A percentile compares a stretch with the other conserved stretches of the same genome.
Conservation (phyloP, 805 yeast genomes). For the Saccharomycopsis amapae region DNA sequence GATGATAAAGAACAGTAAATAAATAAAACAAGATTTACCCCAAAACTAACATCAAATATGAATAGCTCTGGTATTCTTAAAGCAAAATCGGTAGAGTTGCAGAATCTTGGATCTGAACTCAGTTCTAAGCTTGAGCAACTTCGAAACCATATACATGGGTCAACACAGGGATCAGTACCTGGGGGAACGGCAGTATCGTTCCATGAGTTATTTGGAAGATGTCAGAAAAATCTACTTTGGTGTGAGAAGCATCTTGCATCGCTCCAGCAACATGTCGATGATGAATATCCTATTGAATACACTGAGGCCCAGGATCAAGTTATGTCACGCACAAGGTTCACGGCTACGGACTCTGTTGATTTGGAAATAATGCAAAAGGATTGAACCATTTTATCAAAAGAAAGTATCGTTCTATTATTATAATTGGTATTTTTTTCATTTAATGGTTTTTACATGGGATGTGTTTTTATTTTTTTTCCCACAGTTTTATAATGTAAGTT, state of each 20-base stretch:
- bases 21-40: too few relatives aligned
- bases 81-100: constrained; percentile 20
- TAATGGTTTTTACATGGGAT: too few relatives aligned
- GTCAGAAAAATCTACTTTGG: constrained; percentile 16
- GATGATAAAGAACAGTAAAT: too few relatives aligned
- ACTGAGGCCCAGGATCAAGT: constrained; percentile 20
- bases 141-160: constrained; percentile 13
- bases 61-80: constrained; percentile 18
- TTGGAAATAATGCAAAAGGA: too few relatives aligned
- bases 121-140: constrained; percentile 9
- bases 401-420: too few relatives aligned
- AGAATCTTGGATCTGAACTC: constrained; percentile 13
- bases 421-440: too few relatives aligned
- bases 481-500: too few relatives aligned
- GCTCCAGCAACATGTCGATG: constrained; percentile 7
- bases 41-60: too few relatives aligned
- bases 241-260: constrained; percentile 13
- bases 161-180: too few relatives aligned
- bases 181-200: constrained; percentile 11
- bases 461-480: too few relatives aligned
- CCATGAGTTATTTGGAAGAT: constrained; percentile 10
- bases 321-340: constrained; percentile 10
- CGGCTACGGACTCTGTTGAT: constrained; percentile 10
- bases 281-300: constrained; percentile 19
- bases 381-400: too few relatives aligned